These are phyloP conservation scores for Schwanniomyces etchellsii DNA, from an alignment of 1,139 yeast species.

Conservation along the genomic window DNA sequence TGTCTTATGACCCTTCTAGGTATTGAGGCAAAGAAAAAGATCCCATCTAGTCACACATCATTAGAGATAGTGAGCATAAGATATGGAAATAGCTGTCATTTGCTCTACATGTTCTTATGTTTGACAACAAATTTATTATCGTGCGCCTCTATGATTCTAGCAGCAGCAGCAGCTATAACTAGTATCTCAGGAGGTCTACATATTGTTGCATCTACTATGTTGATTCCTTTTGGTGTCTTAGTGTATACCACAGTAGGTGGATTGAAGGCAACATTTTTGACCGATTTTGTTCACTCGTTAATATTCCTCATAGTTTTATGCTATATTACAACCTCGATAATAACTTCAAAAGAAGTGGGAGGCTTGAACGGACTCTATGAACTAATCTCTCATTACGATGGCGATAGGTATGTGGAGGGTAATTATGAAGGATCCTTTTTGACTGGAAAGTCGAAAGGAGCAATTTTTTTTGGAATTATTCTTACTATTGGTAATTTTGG, in stretches of 20 bases:
- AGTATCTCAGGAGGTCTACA: constrained; percentile 28
- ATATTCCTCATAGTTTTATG: constrained; percentile 25
- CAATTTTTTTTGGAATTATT: constrained; percentile 23
- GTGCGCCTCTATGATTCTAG: constrained; percentile 31
- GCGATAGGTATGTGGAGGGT: constrained; percentile 20
- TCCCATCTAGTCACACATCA: constrained; percentile 24
- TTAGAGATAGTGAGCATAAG: constrained; percentile 25
- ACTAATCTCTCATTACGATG: constrained; percentile 12
- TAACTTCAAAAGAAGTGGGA: constrained; percentile 20
- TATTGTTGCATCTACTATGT: constrained; percentile 26
- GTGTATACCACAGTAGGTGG: constrained; percentile 37
- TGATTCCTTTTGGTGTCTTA: constrained; percentile 33
- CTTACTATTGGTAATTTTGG: constrained; percentile 26
- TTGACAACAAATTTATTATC: constrained; percentile 27
- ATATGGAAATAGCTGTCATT: constrained; percentile 25
- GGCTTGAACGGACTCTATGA: constrained; percentile 25
- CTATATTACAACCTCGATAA: constrained; percentile 21
- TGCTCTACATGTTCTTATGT: constrained; percentile 25
- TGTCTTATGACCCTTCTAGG: constrained; percentile 23
- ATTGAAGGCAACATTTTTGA: constrained; percentile 34
- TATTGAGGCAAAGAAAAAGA: constrained; percentile 25
- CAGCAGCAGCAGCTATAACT: constrained; percentile 31
- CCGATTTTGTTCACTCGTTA: constrained; percentile 32
- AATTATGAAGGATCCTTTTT: constrained; percentile 28
- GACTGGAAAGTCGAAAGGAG: constrained; percentile 29